Evolutionary conservation across 768 basidiomycete genomes (phyloP), one percentile per base, ranked within the genome.

Genomic region (Lactarius quietus): DNA sequence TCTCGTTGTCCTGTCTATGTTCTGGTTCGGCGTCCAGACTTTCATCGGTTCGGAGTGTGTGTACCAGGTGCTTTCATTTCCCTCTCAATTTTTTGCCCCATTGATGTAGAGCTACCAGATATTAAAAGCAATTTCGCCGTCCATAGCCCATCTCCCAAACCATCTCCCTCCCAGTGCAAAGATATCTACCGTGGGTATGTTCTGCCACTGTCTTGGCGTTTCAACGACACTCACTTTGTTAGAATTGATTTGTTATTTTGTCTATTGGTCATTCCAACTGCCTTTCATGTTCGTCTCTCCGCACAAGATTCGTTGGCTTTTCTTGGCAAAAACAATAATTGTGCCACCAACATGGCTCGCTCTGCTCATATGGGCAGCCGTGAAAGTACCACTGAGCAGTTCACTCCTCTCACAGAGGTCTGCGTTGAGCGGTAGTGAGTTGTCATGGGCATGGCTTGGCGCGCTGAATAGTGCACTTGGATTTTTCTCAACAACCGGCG

Each of bases 61-160:
- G 26, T 88, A 89, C 70, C 90, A 90, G 74, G 79, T 75, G 62
- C 23, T 20, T 12, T 20, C 31, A 15, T 9, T 20, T 15, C 17
- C 7, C 43, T 36, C 18, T 9, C 3, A 20, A 29, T 7, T 12
- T 20, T 17, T 58, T 33, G 28, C 4, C n/a, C n/a, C 18, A 64
- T 23, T 23, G 43, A 45, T n/a, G 9, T 23, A 6, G 5, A 4
- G 29, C 55, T 2, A 60, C 3, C 17, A 76, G 75, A 90, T 90
- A 88, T 77, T 91, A 18, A 90, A 88, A 72, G 90, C 90, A 1
- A 89, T 93, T 33, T 92, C 90, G 90, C 91, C 91, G 0, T 86
- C 86, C 0, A 79, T 84, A 43, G 82, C 82, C 17, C 81, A 76
- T 53, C 73, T 93, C 38, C 86, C 86, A 0, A 92, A 93, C 70